Evolutionary conservation across 306 rosid genomes (phyloP), one percentile per base, ranked within the genome.

Genomic region (Betula pendula): DNA sequence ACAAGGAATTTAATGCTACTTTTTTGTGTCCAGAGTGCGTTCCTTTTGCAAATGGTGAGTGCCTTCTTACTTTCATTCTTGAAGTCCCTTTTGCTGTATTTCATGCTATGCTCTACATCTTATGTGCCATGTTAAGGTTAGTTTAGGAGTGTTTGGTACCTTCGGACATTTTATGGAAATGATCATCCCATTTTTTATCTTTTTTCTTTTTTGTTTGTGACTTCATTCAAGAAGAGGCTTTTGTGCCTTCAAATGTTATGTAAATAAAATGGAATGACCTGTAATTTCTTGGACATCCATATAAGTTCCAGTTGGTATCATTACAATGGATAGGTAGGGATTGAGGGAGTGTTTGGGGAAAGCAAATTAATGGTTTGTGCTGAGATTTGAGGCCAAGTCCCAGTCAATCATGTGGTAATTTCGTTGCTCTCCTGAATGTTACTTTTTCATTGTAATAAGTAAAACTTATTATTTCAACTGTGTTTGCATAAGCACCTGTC

Each of bases 1-100:
- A 87, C 69, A 87, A 88, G 44, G 97, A 92, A 84, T 84, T 92
- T 69, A 91, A 88, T 77, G 94, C 92, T 66, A 88, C 82, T 31
- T 89, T 95, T 78, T 20, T 81, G 12, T 95, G 97, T 74, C 80
- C 83, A 0, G 70, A 82, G 62, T 95, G 99, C 88, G 72, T 79
- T 70, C 16, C 85, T 69, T 71, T 77, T 73, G 38, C 68, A 33
- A 69, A 60, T 14, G 87, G 98, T 92, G 83, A 94, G 97, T 78
- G n/a, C 65, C 51, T 74, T 6, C 49, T 71, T 60, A 40, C 70
- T 55, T 80, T 50, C 65, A 40, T 59, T 42, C 44, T 45, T 12
- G 27, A 16, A 68, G 10, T 72, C 53, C 40, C 12, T 29, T 52
- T 75, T 59, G 27, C 67, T 4, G 29, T 65, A 72, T 58, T 38